Percentiles rank a stretch among this genome's conserved stretches.
Conservation (phyloP, 2,329 filamentous ascomycete species). For the Cladosporium sp. region DNA sequence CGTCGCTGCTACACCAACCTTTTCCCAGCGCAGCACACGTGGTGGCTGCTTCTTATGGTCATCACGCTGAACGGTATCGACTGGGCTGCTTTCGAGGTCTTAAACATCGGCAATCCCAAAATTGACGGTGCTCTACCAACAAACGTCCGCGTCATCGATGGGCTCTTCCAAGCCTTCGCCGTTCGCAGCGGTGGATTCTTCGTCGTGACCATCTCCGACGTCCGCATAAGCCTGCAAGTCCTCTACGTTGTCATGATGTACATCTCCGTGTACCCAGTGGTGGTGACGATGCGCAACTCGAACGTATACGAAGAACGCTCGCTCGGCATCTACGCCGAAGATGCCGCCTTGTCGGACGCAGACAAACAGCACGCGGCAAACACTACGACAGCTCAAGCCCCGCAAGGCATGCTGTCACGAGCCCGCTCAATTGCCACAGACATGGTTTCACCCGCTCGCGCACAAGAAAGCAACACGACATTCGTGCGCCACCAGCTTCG, state of each 20-base stretch:
- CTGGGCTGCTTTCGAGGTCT: constrained; percentile 47
- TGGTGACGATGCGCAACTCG: constrained; percentile 57
- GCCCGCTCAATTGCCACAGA: constrained; percentile 15
- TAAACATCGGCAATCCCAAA: constrained; percentile 53
- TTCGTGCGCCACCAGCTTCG: constrained; percentile 42
- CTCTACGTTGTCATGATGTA: constrained; percentile 64
- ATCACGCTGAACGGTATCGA: constrained; percentile 52
- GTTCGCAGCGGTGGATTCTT: constrained; percentile 48
- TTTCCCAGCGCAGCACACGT: constrained; percentile 58
- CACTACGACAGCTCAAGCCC: background rate
- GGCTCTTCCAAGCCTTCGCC: constrained; percentile 56
- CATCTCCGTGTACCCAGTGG: constrained; percentile 58
- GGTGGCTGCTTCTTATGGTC: constrained; percentile 52
- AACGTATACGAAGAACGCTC: constrained; percentile 61
- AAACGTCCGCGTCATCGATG: constrained; percentile 50
- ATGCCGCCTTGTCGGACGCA: constrained; percentile 12
- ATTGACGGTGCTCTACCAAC: constrained; percentile 42
- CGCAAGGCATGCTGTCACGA: background rate
- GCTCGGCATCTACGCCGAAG: constrained; percentile 53
- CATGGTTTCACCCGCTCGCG: background rate
- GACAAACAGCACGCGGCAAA: constrained; percentile 18
- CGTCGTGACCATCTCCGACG: constrained; percentile 42
- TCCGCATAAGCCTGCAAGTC: constrained; percentile 55
- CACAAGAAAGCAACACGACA: constrained; percentile 28
- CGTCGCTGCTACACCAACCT: constrained; percentile 60